Evolutionary conservation across 345 rosid genomes (phyloP).

Genomic region (Brassica carinata): DNA sequence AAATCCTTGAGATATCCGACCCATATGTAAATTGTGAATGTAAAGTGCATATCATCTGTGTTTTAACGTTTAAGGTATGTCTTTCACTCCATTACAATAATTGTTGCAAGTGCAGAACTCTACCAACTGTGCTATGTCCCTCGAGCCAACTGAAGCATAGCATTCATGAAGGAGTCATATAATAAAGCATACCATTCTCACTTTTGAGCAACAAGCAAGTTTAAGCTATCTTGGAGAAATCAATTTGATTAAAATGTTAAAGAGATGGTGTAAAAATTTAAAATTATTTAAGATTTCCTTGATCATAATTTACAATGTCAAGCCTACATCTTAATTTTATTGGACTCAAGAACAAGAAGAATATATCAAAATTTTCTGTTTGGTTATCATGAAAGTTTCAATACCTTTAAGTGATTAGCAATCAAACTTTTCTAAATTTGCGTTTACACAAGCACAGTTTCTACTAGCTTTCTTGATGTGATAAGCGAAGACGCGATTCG

Average conservation of each 20-base stretch:
- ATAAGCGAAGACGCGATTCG: constrained; percentile 33
- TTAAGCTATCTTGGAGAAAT: neutral
- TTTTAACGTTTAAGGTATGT: neutral
- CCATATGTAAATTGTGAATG: neutral
- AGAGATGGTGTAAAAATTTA: neutral
- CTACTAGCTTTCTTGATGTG: constrained; percentile 4
- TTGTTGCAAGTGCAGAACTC: too few species aligned
- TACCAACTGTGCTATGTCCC: too few species aligned
- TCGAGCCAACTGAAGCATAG: neutral
- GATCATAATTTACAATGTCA: neutral
- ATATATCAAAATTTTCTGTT: neutral
- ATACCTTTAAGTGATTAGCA: neutral
- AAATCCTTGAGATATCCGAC: neutral
- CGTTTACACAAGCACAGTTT: constrained; percentile 8
- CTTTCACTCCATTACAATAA: too few species aligned
- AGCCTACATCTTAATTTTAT: neutral
- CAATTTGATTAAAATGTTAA: neutral
- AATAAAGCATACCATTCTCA: neutral
- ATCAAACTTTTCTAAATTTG: constrained; percentile 3
- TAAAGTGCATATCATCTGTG: neutral
- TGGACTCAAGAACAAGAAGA: neutral
- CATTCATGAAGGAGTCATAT: neutral
- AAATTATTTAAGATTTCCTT: neutral
- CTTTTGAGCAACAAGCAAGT: neutral
- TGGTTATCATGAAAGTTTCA: neutral